Conservation (phyloP, 176 grass and related monocot species). For the Rhynchospora breviuscula region DNA sequence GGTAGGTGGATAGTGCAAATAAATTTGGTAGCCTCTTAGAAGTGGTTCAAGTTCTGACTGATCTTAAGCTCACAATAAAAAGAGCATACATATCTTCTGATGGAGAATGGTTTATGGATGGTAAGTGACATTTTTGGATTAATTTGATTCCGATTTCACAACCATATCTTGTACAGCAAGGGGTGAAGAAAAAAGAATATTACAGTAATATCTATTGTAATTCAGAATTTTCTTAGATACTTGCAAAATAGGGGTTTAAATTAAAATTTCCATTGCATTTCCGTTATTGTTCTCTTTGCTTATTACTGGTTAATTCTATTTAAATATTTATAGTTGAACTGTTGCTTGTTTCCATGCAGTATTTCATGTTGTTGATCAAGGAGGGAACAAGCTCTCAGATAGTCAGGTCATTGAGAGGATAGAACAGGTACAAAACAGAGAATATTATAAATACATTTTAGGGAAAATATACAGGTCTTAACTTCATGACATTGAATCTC, state of each 20-base stretch:
- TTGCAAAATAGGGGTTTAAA: not conserved
- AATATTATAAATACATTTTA: not conserved
- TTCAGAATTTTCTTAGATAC: too few species aligned
- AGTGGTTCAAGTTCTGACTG: constrained; percentile 90
- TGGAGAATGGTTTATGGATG: constrained; percentile 99
- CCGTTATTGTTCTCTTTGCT: not conserved
- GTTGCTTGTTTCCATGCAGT: constrained; percentile 33
- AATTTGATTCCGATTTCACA: not conserved
- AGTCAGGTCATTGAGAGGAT: constrained; percentile 41
- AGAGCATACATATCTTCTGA: constrained; percentile 97
- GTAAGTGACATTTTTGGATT: constrained; percentile 29
- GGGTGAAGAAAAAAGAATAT: too few species aligned
- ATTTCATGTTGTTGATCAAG: constrained; percentile 66
- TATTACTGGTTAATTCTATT: not conserved
- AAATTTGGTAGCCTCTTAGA: constrained; percentile 90
- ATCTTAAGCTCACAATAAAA: constrained; percentile 84
- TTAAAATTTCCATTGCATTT: not conserved
- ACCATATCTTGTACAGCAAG: too few species aligned
- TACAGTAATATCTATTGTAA: too few species aligned
- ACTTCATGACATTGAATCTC: not conserved
- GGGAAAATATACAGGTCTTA: not conserved
- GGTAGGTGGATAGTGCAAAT: constrained; percentile 90
- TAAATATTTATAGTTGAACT: not conserved
- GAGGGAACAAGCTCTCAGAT: constrained; percentile 43
- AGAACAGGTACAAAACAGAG: constrained; percentile 34